Evolutionary conservation across 352 stramenopile genomes (phyloP).

Genomic region (Phytophthora constricta): DNA sequence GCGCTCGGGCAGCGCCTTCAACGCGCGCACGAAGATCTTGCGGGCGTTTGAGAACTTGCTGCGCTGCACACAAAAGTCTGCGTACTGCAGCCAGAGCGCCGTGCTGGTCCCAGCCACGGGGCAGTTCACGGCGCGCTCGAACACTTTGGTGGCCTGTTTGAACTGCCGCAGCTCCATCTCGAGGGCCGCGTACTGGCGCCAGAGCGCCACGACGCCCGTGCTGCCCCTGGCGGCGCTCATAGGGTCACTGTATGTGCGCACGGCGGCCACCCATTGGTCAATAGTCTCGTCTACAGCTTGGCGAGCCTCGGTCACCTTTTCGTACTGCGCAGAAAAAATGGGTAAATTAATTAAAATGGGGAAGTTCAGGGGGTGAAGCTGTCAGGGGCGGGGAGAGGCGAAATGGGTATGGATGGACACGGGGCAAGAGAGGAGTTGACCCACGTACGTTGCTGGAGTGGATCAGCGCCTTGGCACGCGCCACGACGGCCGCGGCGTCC

Average conservation of each 20-base stretch:
- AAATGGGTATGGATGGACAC: not conserved
- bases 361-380: slow-evolving; percentile 2
- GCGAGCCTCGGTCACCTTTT: slow-evolving; percentile 69
- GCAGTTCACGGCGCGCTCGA: slow-evolving; percentile 65
- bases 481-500: slow-evolving; percentile 59
- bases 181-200: slow-evolving; percentile 69
- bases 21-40: slow-evolving; percentile 74
- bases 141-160: slow-evolving; percentile 85
- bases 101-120: slow-evolving; percentile 45
- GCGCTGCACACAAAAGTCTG: slow-evolving; percentile 74
- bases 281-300: slow-evolving; percentile 57
- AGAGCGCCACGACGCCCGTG: slow-evolving; percentile 50
- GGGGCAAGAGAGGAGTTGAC: slow-evolving; percentile 1
- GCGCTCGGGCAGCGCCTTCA: slow-evolving; percentile 47
- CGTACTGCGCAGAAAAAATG: slow-evolving; percentile 50
- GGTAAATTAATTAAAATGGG: slow-evolving; percentile 2
- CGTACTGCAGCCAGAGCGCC: slow-evolving; percentile 70
- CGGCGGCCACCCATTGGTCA: slow-evolving; percentile 42
- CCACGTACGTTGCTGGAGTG: slow-evolving; percentile 79
- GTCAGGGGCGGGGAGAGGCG: slow-evolving; percentile 10
- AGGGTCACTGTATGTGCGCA: slow-evolving; percentile 20
- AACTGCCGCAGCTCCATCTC: slow-evolving; percentile 86
- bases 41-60: slow-evolving; percentile 79
- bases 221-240: slow-evolving; percentile 18
- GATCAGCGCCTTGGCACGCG: slow-evolving; percentile 72